Percentiles rank a stretch among this genome's conserved stretches.
phyloP scores from a whole-genome alignment of 768 basidiomycete genomes.

The Calocybe indica region DNA sequence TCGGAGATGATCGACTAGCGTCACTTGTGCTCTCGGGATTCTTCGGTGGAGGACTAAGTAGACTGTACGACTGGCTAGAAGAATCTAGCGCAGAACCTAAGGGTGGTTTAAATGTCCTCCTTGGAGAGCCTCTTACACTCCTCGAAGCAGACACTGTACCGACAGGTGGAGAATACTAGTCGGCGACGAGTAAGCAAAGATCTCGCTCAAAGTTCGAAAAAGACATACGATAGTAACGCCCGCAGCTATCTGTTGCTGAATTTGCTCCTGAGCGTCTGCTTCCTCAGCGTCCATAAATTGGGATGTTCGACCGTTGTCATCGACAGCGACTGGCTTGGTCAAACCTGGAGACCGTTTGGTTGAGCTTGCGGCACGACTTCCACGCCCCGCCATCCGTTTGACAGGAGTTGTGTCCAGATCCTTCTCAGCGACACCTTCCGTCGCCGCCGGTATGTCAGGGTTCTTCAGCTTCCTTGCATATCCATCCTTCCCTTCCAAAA shows the following conservation, averaged over 20 bases:
- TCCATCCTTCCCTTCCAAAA: slow-evolving; percentile 68
- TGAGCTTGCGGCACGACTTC: slow-evolving; percentile 18
- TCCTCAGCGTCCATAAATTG: slow-evolving; percentile 92
- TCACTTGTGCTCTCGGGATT: slow-evolving; percentile 37
- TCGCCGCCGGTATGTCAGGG: slow-evolving; percentile 7
- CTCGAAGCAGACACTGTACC: slow-evolving; percentile 59
- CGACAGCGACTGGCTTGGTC: slow-evolving; percentile 21
- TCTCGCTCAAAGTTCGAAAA: neutral
- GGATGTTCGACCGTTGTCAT: slow-evolving; percentile 56
- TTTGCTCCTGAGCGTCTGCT: slow-evolving; percentile 75
- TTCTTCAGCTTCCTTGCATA: slow-evolving; percentile 12
- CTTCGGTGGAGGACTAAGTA: slow-evolving; percentile 37
- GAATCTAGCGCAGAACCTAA: slow-evolving; percentile 27
- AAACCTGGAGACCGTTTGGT: slow-evolving; percentile 18
- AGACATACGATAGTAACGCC: slow-evolving; percentile 63
- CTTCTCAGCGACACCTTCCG: slow-evolving; percentile 39
- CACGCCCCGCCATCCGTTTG: slow-evolving; percentile 40
- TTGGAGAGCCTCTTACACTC: slow-evolving; percentile 65
- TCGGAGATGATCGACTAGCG: slow-evolving; percentile 35
- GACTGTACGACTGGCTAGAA: slow-evolving; percentile 33
- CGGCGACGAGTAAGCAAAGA: slow-evolving; percentile 2
- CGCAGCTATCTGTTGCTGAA: slow-evolving; percentile 76
- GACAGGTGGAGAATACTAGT: slow-evolving; percentile 57
- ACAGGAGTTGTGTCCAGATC: slow-evolving; percentile 55
- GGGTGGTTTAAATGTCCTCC: slow-evolving; percentile 44